These are phyloP conservation scores for Oenanthe javanica DNA, from an alignment of 140 eudicot genomes.

Conservation along the genomic window DNA sequence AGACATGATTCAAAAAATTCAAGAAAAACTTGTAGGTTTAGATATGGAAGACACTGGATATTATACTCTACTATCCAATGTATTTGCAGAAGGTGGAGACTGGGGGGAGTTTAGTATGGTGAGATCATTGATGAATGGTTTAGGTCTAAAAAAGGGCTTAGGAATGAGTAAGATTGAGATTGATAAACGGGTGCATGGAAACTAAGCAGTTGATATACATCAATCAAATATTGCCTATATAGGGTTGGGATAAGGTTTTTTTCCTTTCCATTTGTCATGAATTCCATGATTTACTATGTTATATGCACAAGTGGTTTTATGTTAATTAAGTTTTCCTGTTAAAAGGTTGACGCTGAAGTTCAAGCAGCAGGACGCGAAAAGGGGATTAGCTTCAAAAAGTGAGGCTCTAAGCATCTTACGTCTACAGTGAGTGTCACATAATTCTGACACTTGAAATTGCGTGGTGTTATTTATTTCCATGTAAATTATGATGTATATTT, in stretches of 20 bases:
- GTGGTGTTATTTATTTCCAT: not conserved
- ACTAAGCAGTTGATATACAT: constrained; percentile 9
- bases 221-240: not conserved
- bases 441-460: not conserved
- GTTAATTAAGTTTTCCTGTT: constrained; percentile 15
- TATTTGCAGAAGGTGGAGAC: constrained; percentile 60
- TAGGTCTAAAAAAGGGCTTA: constrained; percentile 33
- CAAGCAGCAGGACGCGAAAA: constrained; percentile 44
- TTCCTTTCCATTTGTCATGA: not conserved
- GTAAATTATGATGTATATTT: not conserved
- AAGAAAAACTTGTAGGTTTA: constrained; percentile 30
- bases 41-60: constrained; percentile 48
- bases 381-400: constrained; percentile 62
- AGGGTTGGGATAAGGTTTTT: not conserved
- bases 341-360: constrained; percentile 74
- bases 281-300: not conserved
- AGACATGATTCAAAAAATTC: constrained; percentile 42
- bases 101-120: constrained; percentile 44
- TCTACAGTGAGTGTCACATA: constrained; percentile 44
- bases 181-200: constrained; percentile 14
- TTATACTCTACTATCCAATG: constrained; percentile 47
- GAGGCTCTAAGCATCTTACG: constrained; percentile 89
- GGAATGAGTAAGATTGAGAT: constrained; percentile 54
- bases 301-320: not conserved
- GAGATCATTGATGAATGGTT: constrained; percentile 44